phyloP scores from a whole-genome alignment of 2,329 filamentous ascomycete species.

The Elsinoe australis region DNA sequence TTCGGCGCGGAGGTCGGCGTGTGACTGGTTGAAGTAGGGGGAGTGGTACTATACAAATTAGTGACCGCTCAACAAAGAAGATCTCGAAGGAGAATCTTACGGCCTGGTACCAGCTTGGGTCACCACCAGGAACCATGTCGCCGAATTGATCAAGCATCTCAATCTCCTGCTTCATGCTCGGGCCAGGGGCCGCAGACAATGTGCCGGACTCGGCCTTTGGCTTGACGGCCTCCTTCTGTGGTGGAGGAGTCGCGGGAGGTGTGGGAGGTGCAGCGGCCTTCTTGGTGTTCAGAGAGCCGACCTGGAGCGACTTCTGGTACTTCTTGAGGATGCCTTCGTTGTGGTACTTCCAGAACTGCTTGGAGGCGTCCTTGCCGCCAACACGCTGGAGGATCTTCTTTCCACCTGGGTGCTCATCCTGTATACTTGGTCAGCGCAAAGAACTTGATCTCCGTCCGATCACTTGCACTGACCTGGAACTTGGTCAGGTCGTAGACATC shows the following conservation, averaged over 20 bases:
- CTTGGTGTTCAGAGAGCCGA: conserved; percentile 85
- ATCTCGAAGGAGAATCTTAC: no score
- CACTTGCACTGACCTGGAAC: conserved; percentile 32
- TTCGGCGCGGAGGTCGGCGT: conserved; percentile 83
- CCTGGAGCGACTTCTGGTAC: conserved; percentile 68
- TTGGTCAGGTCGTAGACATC: conserved; percentile 92
- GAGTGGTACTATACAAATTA: conserved; percentile 68
- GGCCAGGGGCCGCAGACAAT: conserved; percentile 35
- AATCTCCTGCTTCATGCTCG: conserved; percentile 45
- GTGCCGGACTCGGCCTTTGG: conserved; percentile 54
- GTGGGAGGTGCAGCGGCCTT: conserved; percentile 49
- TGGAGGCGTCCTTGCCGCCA: conserved; percentile 59
- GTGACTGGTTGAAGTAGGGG: conserved; percentile 91
- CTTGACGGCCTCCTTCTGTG: conserved; percentile 45
- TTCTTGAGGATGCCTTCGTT: conserved; percentile 75
- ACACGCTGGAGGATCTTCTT: conserved; percentile 63
- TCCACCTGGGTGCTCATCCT: conserved; percentile 44
- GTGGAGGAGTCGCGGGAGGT: conserved; percentile 41
- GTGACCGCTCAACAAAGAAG: conserved; percentile 15
- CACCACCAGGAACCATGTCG: conserved; percentile 79
- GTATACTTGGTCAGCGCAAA: conserved; percentile 56
- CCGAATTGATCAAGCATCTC: conserved; percentile 81
- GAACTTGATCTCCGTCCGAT: neutral
- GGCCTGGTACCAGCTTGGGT: conserved; percentile 90
- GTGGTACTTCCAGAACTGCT: conserved; percentile 67